Base-by-base conservation (phyloP, 2,329 filamentous ascomycete species). In the Phaeosphaeria sp. region DNA sequence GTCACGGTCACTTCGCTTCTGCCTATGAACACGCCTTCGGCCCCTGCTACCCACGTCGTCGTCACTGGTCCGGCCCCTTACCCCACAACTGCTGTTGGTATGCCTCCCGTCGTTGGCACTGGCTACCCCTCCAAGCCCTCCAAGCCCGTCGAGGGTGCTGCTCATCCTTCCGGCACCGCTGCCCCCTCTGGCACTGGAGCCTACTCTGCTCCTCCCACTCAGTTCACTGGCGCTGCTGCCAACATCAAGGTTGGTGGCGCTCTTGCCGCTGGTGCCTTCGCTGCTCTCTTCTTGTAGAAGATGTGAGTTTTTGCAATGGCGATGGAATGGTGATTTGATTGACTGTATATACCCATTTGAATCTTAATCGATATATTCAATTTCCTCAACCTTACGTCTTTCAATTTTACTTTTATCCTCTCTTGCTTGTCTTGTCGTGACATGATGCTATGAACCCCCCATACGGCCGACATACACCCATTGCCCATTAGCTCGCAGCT, bases 211-310 rank as follows among this genome's bases (percentile, higher is more conserved):
- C 63, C 68, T 22, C 58, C 63, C 30, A 59, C 65, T 15, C 59
- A 69, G 55, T 77, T 74, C 66, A 75, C 73, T 36, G 73, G 73
- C 50, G 73, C 73, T 42, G 73, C 74, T 44, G 64, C 60, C 47
- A 36, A 59, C 46, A 22, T 69, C 46, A 70, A 74, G 67, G 68
- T 73, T 36, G 72, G 69, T 33, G 64, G 71, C n/a, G 58, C 67
- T 7, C 59, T 75, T 55, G 72, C 72, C n/a, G 67, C 71, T 36
- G 74, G 67, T 68, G 74, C 68, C 18, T 39, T 76, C 46, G 74
- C 69, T 50, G 74, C 74, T 48, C 54, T 77, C 10, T 71, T 77
- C 65, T 69, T 77, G 66, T 77, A 76, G 63, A 67, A 21, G 18
- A 13, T 46, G 42, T 5, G 42, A 21, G 42, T 15, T 22, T 41